Evolutionary conservation across 78 protist genomes (phyloP), one percentile per base, ranked within the genome.

Genomic region (Polysphondylium violaceum): DNA sequence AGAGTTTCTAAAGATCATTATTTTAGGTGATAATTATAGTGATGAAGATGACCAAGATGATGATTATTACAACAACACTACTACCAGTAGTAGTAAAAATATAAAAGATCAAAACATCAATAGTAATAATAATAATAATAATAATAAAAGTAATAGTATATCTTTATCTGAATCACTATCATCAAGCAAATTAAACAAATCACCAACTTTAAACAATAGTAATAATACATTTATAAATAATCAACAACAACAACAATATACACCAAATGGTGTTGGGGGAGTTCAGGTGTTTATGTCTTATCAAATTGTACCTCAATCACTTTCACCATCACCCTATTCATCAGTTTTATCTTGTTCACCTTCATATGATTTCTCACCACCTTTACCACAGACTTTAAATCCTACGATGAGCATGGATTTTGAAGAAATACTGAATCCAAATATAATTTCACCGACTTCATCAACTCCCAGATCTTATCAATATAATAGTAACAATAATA

Each of bases 241-340:
- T 47, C 53, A 47, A 47, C 8, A 47, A 47, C 53, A 47, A 14
- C 8, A 47, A 47, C 8, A 47, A 47, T 14, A 14, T 14, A 47
- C 8, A 47, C 11, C 8, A 47, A 47, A 47, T 14, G 8, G 11
- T n/a, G 31, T 31, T n/a, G n/a, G 44, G 38, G 8, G n/a, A 29
- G 19, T n/a, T 65, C n/a, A n/a, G n/a, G n/a, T n/a, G n/a, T n/a
- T n/a, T n/a, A n/a, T 36, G 44, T 12, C 38, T 29, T 40, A 9
- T 3, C 23, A 64, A 64, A 64, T 40, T n/a, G n/a, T n/a, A n/a
- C n/a, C n/a, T n/a, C 25, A 35, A 12, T 83, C 90, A 43, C 69
- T 69, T 43, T 83, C 90, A 43, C 76, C 88, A 50, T 64, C 88
- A 77, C 88, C 90, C 11, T 44, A 27, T 16, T 53, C 90, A 27